A percentile compares a stretch with the other conserved stretches of the same genome.
phyloP scores from a whole-genome alignment of 371 early-diverging fungal genomes.

The Umbelopsis sp. region DNA sequence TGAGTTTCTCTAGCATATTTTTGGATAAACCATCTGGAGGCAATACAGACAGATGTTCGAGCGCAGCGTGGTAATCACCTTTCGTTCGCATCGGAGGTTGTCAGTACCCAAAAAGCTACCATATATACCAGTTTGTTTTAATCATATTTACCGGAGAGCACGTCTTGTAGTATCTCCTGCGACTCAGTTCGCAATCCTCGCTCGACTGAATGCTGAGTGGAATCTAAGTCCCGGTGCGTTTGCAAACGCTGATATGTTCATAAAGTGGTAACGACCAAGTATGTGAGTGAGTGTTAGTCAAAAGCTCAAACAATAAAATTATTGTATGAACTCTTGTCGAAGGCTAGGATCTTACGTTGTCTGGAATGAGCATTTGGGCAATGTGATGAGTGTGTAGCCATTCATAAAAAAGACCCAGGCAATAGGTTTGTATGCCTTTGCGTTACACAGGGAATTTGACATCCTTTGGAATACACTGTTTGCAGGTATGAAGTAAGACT shows the following conservation, averaged over 20 bases:
- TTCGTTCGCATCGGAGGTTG: background rate
- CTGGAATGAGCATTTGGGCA: background rate
- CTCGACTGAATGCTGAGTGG: background rate
- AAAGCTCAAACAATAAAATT: background rate
- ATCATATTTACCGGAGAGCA: background rate
- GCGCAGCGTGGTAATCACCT: conserved; percentile 5
- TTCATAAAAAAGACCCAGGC: too few relatives aligned
- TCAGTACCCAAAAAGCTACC: background rate
- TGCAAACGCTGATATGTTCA: background rate
- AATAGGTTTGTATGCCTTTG: too few relatives aligned
- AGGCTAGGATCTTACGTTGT: background rate
- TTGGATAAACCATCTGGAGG: background rate
- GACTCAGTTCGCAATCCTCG: background rate
- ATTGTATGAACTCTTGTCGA: background rate
- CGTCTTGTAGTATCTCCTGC: background rate
- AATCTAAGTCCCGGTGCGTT: background rate
- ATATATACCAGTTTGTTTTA: background rate
- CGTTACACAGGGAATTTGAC: too few relatives aligned
- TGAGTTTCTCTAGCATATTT: too few relatives aligned
- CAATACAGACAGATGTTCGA: background rate
- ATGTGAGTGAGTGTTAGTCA: background rate
- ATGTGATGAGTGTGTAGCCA: too few relatives aligned
- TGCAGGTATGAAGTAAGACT: too few relatives aligned
- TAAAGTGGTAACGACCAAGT: background rate
- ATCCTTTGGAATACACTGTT: too few relatives aligned